These are phyloP conservation scores for Hymenoscyphus scutula DNA, from an alignment of 2,329 filamentous ascomycete species.

Conservation along the genomic window DNA sequence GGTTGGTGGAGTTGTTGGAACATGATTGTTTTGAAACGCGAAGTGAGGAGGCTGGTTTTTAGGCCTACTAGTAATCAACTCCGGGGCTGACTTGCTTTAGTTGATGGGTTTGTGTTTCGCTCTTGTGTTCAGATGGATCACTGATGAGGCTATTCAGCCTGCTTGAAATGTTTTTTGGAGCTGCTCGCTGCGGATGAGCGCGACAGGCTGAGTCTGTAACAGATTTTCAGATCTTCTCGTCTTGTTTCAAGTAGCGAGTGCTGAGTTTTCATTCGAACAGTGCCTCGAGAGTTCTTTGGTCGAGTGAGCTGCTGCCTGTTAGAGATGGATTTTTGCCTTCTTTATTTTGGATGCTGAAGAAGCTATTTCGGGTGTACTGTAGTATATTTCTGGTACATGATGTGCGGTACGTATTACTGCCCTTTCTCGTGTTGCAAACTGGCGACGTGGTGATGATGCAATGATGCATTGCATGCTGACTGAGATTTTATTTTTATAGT, in stretches of 20 bases:
- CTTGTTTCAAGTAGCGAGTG: neutral
- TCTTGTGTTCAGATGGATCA: neutral
- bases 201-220: neutral
- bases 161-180: neutral
- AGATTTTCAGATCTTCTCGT: neutral
- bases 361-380: neutral
- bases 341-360: neutral
- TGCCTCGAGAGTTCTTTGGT: no score
- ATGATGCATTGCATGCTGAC: neutral
- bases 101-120: no score
- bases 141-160: neutral
- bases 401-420: neutral
- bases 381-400: neutral
- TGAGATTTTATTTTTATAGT: neutral
- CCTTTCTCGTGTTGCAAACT: neutral
- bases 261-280: neutral
- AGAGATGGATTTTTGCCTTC: neutral
- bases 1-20: neutral
- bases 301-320: neutral
- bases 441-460: neutral
- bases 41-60: neutral
- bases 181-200: neutral
- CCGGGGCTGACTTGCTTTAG: neutral
- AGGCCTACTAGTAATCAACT: no score
- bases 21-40: neutral